Percentiles rank a stretch among this genome's conserved stretches.
Evolutionary conservation across 805 yeast genomes (phyloP).

Genomic region (Barnettozyma siamensis): DNA sequence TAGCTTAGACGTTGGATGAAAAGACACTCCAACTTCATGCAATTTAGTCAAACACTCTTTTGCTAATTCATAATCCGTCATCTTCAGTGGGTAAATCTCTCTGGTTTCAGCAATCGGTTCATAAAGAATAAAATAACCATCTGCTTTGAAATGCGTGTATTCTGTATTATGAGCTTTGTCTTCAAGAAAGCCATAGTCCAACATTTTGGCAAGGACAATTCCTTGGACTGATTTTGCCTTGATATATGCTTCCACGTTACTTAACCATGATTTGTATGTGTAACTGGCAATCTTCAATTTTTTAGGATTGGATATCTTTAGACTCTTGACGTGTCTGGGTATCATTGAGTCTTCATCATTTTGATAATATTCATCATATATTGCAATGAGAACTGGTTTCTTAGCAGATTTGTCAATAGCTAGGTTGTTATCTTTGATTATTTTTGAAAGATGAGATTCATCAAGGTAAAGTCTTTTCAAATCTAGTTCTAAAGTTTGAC

Average conservation of each 20-base stretch:
- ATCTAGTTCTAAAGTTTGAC: conserved; percentile 23
- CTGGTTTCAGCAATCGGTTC: conserved; percentile 17
- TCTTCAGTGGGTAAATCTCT: conserved; percentile 14
- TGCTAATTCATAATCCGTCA: conserved; percentile 13
- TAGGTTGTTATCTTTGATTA: not conserved
- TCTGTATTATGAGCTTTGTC: conserved; percentile 18
- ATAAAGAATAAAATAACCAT: conserved; percentile 23
- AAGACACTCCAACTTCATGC: conserved; percentile 19
- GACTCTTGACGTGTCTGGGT: conserved; percentile 14
- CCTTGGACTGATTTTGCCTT: conserved; percentile 19
- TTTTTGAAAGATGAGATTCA: conserved; percentile 4
- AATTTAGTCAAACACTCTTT: conserved; percentile 15
- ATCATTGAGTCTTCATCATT: conserved; percentile 13
- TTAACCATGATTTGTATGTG: conserved; percentile 18
- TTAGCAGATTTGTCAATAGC: not conserved
- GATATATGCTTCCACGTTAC: conserved; percentile 19
- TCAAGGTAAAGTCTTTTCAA: conserved; percentile 16
- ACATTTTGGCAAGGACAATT: conserved; percentile 17
- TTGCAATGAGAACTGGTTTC: conserved; percentile 16
- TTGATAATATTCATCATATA: conserved; percentile 25
- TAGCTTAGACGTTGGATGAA: conserved; percentile 15
- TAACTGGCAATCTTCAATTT: conserved; percentile 10
- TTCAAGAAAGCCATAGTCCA: conserved; percentile 24
- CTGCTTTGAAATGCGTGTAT: conserved; percentile 20
- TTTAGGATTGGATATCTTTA: conserved; percentile 9